A percentile compares a stretch with the other conserved stretches of the same genome.
Evolutionary conservation across 805 yeast genomes (phyloP).

Genomic region (Yarrowia sp.): DNA sequence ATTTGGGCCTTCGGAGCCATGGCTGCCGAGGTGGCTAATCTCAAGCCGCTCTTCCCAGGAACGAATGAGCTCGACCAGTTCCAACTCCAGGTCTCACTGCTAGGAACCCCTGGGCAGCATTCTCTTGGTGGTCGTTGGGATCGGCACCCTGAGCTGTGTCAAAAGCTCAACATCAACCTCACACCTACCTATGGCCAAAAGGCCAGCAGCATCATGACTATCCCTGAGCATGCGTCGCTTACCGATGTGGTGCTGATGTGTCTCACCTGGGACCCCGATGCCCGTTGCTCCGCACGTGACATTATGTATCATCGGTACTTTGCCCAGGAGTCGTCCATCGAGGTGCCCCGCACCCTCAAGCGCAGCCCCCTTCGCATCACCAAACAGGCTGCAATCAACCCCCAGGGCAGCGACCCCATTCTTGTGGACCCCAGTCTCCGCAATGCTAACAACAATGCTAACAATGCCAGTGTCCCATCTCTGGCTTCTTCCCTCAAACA

Average conservation of each 20-base stretch:
- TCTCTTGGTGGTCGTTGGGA: neutral
- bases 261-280: constrained; percentile 73
- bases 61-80: constrained; percentile 73
- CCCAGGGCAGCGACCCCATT: neutral
- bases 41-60: constrained; percentile 83
- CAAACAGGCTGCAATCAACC: neutral
- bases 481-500: neutral
- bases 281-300: constrained; percentile 30
- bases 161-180: neutral
- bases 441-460: neutral
- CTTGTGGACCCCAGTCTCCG: neutral
- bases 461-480: neutral
- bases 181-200: neutral
- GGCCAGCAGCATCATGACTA: neutral
- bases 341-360: constrained; percentile 14
- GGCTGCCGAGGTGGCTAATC: constrained; percentile 78
- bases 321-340: neutral
- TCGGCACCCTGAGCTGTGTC: neutral
- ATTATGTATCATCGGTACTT: constrained; percentile 26
- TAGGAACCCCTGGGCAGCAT: constrained; percentile 62
- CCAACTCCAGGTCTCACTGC: constrained; percentile 57
- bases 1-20: constrained; percentile 92
- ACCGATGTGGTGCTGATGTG: constrained; percentile 39
- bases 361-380: constrained; percentile 24
- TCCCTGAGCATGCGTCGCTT: constrained; percentile 3